Conservation (phyloP, 2,329 filamentous ascomycete species). For the Fusarium algeriense region DNA sequence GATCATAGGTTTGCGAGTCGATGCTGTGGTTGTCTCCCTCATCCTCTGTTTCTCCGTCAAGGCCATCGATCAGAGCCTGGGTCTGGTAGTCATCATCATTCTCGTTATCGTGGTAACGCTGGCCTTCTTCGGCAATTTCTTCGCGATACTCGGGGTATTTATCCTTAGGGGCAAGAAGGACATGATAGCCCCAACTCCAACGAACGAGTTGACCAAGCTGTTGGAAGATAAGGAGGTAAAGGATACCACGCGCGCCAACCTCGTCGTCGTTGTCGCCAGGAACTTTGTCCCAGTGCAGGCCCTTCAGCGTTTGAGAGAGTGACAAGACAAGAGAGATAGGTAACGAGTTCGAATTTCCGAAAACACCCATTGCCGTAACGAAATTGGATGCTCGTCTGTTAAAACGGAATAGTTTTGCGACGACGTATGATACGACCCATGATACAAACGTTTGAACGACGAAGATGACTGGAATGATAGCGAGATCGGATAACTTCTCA, state of each 20-base stretch:
- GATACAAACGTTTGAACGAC: constrained; percentile 88
- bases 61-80: constrained; percentile 57
- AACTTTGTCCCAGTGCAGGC: constrained; percentile 92
- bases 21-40: constrained; percentile 53
- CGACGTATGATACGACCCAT: constrained; percentile 77
- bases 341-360: constrained; percentile 97
- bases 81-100: constrained; percentile 58
- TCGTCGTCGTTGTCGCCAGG: constrained; percentile 95
- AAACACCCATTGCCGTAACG: constrained; percentile 95
- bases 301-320: constrained; percentile 89
- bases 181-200: constrained; percentile 98
- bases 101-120: constrained; percentile 66
- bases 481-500: constrained; percentile 88
- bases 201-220: constrained; percentile 94
- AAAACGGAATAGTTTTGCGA: constrained; percentile 84
- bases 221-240: constrained; percentile 97
- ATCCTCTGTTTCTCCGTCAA: constrained; percentile 55
- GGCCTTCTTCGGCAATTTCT: constrained; percentile 67
- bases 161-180: constrained; percentile 87
- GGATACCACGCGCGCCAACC: constrained; percentile 90
- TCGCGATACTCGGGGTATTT: constrained; percentile 74
- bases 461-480: constrained; percentile 96
- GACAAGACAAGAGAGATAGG: constrained; percentile 97
- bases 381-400: constrained; percentile 91
- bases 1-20: constrained; percentile 61